Conservation (phyloP, 23 red algal genomes). For the Gracilaria domingensis region DNA sequence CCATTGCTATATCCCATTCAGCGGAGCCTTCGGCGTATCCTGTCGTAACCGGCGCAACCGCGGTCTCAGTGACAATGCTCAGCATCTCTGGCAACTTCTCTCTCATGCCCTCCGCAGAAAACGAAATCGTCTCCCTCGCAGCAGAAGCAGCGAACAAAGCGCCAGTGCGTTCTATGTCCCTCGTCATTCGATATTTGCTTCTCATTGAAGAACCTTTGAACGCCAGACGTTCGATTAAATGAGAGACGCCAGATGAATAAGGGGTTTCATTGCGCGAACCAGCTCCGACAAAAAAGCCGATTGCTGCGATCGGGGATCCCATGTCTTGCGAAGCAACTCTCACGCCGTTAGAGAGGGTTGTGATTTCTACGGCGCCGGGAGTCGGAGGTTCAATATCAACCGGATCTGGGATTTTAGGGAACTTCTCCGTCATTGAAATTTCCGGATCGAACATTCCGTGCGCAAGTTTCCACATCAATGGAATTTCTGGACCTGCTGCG, state of each 20-base stretch:
- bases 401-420: conserved; percentile 77
- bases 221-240: conserved; percentile 89
- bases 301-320: conserved; percentile 59
- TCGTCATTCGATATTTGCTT: conserved; percentile 62
- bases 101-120: conserved; percentile 86
- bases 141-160: conserved; percentile 85
- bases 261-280: conserved; percentile 92
- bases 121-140: conserved; percentile 83
- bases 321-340: conserved; percentile 82
- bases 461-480: conserved; percentile 75
- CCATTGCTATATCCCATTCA: conserved; percentile 64
- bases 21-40: conserved; percentile 6
- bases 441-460: conserved; percentile 92
- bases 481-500: conserved; percentile 12
- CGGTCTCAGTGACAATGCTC: conserved; percentile 66
- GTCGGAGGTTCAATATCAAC: conserved; percentile 21
- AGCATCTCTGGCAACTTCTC: conserved; percentile 62
- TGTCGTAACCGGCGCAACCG: conserved; percentile 44
- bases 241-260: conserved; percentile 70
- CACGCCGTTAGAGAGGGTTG: conserved; percentile 80
- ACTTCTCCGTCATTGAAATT: conserved; percentile 70
- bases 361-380: conserved; percentile 36
- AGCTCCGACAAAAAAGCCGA: conserved; percentile 86
- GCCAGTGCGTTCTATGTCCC: conserved; percentile 88
- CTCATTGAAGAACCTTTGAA: conserved; percentile 81